Conservation (phyloP, 176 grass and related monocot genomes). For the Oryza glaberrima region DNA sequence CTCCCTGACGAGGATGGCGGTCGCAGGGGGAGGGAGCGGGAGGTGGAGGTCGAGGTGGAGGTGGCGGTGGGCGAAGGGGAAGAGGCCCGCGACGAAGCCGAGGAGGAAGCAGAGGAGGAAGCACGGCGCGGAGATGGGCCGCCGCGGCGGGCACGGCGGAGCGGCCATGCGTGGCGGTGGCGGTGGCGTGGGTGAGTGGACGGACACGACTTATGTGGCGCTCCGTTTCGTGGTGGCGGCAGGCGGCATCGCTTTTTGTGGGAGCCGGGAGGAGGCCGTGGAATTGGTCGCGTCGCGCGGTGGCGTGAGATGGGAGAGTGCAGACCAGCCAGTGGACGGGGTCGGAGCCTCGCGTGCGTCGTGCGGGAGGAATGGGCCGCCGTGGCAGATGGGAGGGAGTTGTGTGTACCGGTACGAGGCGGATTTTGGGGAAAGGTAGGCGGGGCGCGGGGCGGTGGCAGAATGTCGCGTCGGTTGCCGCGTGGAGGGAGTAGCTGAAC, state of each 20-base stretch:
- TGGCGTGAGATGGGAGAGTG: neutral
- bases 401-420: neutral
- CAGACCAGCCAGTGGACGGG: neutral
- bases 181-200: neutral
- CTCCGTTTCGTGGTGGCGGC: neutral
- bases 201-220: neutral
- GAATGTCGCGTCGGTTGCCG: neutral
- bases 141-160: slow-evolving; percentile 28
- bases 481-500: too few relatives aligned
- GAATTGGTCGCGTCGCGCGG: slow-evolving; percentile 31
- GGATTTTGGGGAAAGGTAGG: neutral
- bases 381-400: neutral
- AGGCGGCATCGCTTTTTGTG: neutral
- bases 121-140: slow-evolving; percentile 52
- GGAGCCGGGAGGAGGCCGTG: neutral
- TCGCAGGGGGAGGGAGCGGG: slow-evolving; percentile 14
- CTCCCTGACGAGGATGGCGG: neutral
- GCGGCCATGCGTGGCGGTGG: slow-evolving; percentile 6
- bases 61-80: slow-evolving; percentile 61
- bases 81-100: slow-evolving; percentile 66
- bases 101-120: slow-evolving; percentile 66
- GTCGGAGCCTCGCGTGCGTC: neutral
- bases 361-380: neutral
- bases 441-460: neutral
- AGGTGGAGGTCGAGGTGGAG: slow-evolving; percentile 44